Conservation (phyloP, 2,329 filamentous ascomycete species). For the Fonsecaea monophora region DNA sequence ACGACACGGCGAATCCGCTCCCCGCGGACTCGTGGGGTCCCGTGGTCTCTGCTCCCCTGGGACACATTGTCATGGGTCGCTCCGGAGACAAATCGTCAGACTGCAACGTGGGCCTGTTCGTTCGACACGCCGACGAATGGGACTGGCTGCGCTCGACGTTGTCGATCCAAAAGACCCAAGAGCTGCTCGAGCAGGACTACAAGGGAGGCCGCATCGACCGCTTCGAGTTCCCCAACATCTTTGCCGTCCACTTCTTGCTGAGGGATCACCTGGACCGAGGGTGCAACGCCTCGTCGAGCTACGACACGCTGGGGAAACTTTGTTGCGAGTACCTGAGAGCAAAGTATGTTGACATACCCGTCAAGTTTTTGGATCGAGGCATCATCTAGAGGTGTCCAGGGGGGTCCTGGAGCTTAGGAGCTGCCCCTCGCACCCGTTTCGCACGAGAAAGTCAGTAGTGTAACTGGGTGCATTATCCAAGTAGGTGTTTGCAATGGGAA, state of each 20-base stretch:
- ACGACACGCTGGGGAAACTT: conserved; percentile 21
- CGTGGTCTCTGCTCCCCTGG: conserved; percentile 46
- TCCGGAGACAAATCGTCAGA: conserved; percentile 51
- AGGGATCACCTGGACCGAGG: conserved; percentile 22
- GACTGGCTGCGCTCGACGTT: conserved; percentile 51
- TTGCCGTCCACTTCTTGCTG: conserved; percentile 28
- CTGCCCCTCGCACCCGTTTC: too few species aligned
- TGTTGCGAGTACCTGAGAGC: conserved; percentile 20
- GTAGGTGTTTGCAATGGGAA: too few species aligned
- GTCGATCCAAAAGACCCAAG: conserved; percentile 46
- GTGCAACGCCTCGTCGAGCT: neutral
- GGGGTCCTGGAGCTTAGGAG: too few species aligned
- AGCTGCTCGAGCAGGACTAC: conserved; percentile 53
- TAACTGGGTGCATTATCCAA: too few species aligned
- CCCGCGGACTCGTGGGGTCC: conserved; percentile 40
- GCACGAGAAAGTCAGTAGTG: too few species aligned
- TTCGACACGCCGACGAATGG: conserved; percentile 39
- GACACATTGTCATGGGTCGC: conserved; percentile 52
- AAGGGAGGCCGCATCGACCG: conserved; percentile 21
- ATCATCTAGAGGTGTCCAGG: too few species aligned
- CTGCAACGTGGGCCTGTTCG: conserved; percentile 51
- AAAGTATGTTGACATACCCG: conserved; percentile 17
- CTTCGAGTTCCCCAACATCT: conserved; percentile 24
- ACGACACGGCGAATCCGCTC: conserved; percentile 33
- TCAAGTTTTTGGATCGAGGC: too few species aligned